Base-by-base conservation (phyloP, 345 rosid species). In the Chamaenerion angustifolium region DNA sequence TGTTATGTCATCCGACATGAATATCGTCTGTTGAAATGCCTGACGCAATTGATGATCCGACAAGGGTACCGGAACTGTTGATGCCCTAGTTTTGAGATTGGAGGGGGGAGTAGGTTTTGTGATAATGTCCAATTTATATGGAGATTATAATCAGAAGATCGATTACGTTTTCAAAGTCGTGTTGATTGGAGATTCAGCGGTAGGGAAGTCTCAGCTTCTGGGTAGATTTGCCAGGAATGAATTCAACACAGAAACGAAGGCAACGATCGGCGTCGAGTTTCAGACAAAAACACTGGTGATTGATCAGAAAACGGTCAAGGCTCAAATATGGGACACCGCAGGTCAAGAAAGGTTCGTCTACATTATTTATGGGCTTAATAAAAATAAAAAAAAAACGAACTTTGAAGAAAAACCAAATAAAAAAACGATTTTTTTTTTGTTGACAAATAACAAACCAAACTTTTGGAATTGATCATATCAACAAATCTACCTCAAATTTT, bases 281-380 rank as follows among this genome's bases (percentile, higher is more conserved):
- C 94, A 84, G 70, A 84, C 94, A 16, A 84, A 81, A 68, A 81
- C 94, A 44, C 88, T 84, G 23, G 65, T 72, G 45, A 75, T 81
- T 19, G 89, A 84, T 66, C 68, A 79, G 42, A 84, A 81, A 72
- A 81, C 86, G 27, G 84, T 78, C 27, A 84, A 84, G 65, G 86
- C 94, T 40, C 94, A 84, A 66, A 84, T 84, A 72, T 81, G 94
- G 94, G 94, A 84, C 64, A 84, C 94, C 15, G 94, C 89, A 47
- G 94, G 94, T 41, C 86, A 84, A 57, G 94, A 84, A 65, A 77
- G 94, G 94, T 84, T 3, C 37, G 59, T n/a, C n/a, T n/a, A n/a
- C n/a, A n/a, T n/a, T n/a, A n/a, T n/a, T n/a, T n/a, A n/a, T n/a
- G n/a, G n/a, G n/a, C n/a, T n/a, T n/a, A n/a, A n/a, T n/a, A n/a